phyloP scores from a whole-genome alignment of 2,329 filamentous ascomycete species.

The Paraphaeosphaeria sporulosa region DNA sequence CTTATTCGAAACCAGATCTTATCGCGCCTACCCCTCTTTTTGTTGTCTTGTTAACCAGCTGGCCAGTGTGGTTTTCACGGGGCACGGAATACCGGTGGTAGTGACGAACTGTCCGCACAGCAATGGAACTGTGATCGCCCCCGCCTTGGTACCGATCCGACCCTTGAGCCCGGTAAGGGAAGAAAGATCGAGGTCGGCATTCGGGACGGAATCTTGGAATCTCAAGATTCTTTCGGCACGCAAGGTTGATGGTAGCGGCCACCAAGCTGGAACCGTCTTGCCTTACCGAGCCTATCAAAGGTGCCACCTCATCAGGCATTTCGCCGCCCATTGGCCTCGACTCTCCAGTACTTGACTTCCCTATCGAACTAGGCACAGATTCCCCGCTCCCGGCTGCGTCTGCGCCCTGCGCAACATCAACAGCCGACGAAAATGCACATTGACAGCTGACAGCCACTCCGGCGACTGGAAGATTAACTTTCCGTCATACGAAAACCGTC shows the following conservation, averaged over 20 bases:
- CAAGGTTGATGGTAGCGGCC: not conserved
- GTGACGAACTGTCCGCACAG: not conserved
- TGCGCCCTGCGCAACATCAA: not conserved
- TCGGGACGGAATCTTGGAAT: not conserved
- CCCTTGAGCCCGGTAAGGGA: not conserved
- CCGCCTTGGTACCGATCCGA: not conserved
- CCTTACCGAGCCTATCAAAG: slow-evolving; percentile 1
- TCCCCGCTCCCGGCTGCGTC: not conserved
- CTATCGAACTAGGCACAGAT: not conserved
- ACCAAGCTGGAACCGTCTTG: not conserved
- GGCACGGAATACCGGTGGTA: not conserved
- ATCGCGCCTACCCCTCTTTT: not conserved
- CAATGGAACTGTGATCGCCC: not conserved
- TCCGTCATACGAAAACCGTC: not conserved
- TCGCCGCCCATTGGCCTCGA: not conserved
- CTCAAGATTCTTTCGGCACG: not conserved
- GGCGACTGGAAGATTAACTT: not conserved
- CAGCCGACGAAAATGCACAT: not conserved
- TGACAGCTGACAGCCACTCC: not conserved
- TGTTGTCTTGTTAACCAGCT: not conserved
- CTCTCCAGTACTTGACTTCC: not conserved
- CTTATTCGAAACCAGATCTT: not conserved
- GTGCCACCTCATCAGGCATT: not conserved
- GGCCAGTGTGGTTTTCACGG: not conserved
- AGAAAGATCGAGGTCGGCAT: not conserved